These are phyloP conservation scores for Chamaenerion angustifolium DNA, from an alignment of 345 rosid genomes.

Conservation along the genomic window DNA sequence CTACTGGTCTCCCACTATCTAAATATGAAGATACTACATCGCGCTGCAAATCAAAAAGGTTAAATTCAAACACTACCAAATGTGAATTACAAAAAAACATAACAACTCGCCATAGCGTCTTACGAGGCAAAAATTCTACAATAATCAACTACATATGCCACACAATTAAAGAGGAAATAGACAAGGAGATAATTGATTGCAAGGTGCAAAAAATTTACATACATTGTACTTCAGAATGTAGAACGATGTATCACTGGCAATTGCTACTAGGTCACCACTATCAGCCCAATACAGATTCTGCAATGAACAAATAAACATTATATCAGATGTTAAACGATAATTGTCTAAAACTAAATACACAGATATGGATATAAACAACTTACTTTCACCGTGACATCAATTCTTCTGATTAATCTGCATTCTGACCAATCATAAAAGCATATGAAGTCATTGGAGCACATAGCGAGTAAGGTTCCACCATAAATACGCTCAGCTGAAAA, in stretches of 20 bases:
- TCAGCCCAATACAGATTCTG: slow-evolving; percentile 99
- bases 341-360: slow-evolving; percentile 1
- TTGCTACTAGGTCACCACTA: slow-evolving; percentile 92
- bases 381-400: slow-evolving; percentile 97
- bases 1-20: slow-evolving; percentile 80
- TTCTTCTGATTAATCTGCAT: slow-evolving; percentile 90
- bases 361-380: slow-evolving; percentile 11
- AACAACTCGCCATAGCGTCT: not conserved
- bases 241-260: slow-evolving; percentile 93
- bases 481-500: slow-evolving; percentile 81
- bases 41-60: slow-evolving; percentile 38
- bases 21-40: slow-evolving; percentile 77
- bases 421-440: slow-evolving; percentile 99
- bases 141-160: no score
- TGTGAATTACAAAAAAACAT: not conserved
- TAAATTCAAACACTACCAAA: not conserved
- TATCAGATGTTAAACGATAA: not conserved
- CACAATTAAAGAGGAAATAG: no score
- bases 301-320: slow-evolving; percentile 6
- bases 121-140: no score
- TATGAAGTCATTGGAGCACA: slow-evolving; percentile 95
- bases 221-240: slow-evolving; percentile 93
- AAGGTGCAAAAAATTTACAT: slow-evolving; percentile 14
- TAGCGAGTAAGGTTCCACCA: slow-evolving; percentile 90
- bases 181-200: not conserved